Evolutionary conservation across 495 filamentous ascomycete genomes (phyloP).

Genomic region (Penicillium flavigenum): DNA sequence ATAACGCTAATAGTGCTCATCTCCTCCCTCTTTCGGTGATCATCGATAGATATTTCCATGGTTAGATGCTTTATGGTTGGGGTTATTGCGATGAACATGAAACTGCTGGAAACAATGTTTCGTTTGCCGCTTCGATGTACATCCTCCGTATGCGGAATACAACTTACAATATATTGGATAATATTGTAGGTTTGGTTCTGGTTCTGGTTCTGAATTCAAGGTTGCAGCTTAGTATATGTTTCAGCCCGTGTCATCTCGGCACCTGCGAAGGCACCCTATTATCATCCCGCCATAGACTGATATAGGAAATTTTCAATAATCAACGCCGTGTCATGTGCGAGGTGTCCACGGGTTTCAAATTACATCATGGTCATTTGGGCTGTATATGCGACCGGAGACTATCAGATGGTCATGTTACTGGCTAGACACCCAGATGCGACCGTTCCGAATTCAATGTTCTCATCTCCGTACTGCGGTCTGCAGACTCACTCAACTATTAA

Average conservation of each 20-base stretch:
- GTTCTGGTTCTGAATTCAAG: neutral
- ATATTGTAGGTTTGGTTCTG: neutral
- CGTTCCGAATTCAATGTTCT: neutral
- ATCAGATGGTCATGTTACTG: neutral
- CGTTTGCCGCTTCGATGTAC: neutral
- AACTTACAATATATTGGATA: neutral
- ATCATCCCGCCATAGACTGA: neutral
- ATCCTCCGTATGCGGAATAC: neutral
- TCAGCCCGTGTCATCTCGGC: neutral
- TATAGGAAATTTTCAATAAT: neutral
- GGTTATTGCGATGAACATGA: slow-evolving; percentile 6
- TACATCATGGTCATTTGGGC: neutral
- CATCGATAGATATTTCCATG: neutral
- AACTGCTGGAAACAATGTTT: neutral
- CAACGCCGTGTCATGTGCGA: neutral
- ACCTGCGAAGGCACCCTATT: neutral
- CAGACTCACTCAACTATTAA: neutral
- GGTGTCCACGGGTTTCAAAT: neutral
- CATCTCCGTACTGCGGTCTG: neutral
- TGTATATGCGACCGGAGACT: slow-evolving; percentile 1
- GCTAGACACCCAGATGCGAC: neutral
- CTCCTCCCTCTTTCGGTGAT: neutral
- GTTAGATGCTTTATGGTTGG: slow-evolving; percentile 1
- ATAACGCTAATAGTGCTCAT: neutral
- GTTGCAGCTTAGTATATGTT: neutral